phyloP scores from a whole-genome alignment of 2,329 filamentous ascomycete genomes.

The Pyricularia grisea region DNA sequence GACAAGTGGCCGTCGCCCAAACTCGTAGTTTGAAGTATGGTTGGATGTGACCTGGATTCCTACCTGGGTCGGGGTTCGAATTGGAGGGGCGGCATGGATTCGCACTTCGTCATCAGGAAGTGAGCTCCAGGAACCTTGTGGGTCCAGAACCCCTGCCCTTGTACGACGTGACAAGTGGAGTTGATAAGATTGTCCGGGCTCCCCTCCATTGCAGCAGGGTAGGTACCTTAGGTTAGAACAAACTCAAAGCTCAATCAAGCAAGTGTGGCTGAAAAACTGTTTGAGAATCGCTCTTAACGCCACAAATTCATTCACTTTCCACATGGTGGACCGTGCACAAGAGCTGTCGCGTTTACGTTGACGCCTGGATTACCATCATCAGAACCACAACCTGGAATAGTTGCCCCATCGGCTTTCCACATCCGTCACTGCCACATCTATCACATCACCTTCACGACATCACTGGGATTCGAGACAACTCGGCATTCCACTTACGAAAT shows the following conservation, averaged over 20 bases:
- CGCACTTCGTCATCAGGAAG: not conserved
- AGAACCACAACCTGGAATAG: not conserved
- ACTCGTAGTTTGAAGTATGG: not conserved
- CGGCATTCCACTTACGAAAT: not conserved
- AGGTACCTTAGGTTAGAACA: not conserved
- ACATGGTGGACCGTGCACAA: not conserved
- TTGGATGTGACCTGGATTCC: not conserved
- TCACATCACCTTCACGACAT: not conserved
- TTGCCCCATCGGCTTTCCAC: not conserved
- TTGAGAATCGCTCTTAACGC: not conserved
- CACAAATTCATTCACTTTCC: not conserved
- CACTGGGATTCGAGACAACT: not conserved
- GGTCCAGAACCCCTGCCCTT: not conserved
- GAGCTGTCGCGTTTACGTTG: constrained; percentile 3
- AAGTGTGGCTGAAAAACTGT: not conserved
- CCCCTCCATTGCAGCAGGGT: too few species aligned
- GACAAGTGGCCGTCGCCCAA: constrained; percentile 1
- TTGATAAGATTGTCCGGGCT: not conserved
- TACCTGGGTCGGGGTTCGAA: not conserved
- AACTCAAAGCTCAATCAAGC: not conserved
- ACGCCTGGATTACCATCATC: not conserved
- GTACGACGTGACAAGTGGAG: not conserved
- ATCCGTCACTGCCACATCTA: constrained; percentile 1
- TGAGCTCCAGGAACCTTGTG: not conserved
- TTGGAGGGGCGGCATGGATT: not conserved